These are phyloP conservation scores for Blastocystis sp. DNA, from an alignment of 352 stramenopile species.

Conservation along the genomic window DNA sequence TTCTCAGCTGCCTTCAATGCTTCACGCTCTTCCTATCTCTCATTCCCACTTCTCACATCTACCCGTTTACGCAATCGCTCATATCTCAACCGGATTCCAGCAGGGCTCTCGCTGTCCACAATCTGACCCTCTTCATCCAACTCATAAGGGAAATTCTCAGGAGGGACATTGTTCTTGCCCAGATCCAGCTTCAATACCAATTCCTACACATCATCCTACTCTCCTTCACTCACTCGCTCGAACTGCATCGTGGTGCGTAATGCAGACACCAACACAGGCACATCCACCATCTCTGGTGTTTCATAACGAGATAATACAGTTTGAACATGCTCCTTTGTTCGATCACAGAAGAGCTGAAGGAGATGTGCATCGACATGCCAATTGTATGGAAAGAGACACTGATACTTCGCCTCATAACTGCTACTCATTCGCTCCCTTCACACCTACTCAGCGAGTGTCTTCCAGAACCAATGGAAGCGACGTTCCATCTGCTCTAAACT, in stretches of 20 bases:
- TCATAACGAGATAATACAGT: constrained; percentile 73
- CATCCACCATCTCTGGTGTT: constrained; percentile 77
- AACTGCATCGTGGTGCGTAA: constrained; percentile 83
- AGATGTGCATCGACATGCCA: constrained; percentile 90
- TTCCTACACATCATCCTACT: constrained; percentile 73
- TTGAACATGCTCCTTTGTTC: constrained; percentile 73
- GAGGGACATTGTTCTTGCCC: constrained; percentile 70
- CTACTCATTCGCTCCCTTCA: background rate
- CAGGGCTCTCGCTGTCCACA: constrained; percentile 73
- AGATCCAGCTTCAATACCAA: constrained; percentile 61
- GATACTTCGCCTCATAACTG: constrained; percentile 75
- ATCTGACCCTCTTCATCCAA: constrained; percentile 72
- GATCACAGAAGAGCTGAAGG: constrained; percentile 85
- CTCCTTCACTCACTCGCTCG: constrained; percentile 78
- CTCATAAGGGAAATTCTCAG: constrained; percentile 60
- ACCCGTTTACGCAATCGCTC: constrained; percentile 71
- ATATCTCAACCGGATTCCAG: constrained; percentile 76
- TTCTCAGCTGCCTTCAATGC: constrained; percentile 37
- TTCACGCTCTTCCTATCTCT: constrained; percentile 62
- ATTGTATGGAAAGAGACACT: constrained; percentile 87
- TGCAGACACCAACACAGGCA: constrained; percentile 80
- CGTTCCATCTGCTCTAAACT: constrained; percentile 79
- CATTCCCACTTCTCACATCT: constrained; percentile 15
- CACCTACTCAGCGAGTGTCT: constrained; percentile 73
- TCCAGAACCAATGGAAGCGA: constrained; percentile 83